Evolutionary conservation across 1,284 basidiomycete species (phyloP).

Genomic region (Ceratobasidium papillatum): DNA sequence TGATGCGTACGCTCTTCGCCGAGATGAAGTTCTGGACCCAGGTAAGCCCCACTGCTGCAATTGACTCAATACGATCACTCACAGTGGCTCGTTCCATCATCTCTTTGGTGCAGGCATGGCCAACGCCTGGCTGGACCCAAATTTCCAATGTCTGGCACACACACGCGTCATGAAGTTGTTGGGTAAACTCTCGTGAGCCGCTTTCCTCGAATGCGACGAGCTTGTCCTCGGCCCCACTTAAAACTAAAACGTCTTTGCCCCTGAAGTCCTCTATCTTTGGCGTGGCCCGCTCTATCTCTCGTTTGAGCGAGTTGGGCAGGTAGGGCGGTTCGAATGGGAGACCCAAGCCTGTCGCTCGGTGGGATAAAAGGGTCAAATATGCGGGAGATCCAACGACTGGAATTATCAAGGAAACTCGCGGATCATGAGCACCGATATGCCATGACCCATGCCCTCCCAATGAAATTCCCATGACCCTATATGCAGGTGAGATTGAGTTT

Average conservation of each 20-base stretch:
- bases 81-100: constrained; percentile 49
- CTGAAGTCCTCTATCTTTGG: constrained; percentile 48
- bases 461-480: constrained; percentile 14
- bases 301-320: constrained; percentile 52
- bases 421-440: constrained; percentile 50
- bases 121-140: constrained; percentile 51
- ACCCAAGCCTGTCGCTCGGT: constrained; percentile 50
- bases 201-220: constrained; percentile 49
- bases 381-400: constrained; percentile 63
- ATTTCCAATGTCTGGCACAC: constrained; percentile 49
- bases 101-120: constrained; percentile 53
- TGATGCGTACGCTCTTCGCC: neutral
- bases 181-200: constrained; percentile 48
- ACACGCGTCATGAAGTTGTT: constrained; percentile 46
- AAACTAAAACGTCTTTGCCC: constrained; percentile 54
- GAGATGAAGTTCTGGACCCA: constrained; percentile 25
- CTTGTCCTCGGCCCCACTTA: constrained; percentile 54
- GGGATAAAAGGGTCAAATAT: constrained; percentile 52
- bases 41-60: neutral
- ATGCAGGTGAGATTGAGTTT: neutral
- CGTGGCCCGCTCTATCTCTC: constrained; percentile 47
- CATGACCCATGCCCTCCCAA: constrained; percentile 45
- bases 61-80: neutral
- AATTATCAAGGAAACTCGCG: constrained; percentile 58
- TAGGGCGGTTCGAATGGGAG: constrained; percentile 51